phyloP scores from a whole-genome alignment of 768 basidiomycete species.

The Phallus indusiatus region DNA sequence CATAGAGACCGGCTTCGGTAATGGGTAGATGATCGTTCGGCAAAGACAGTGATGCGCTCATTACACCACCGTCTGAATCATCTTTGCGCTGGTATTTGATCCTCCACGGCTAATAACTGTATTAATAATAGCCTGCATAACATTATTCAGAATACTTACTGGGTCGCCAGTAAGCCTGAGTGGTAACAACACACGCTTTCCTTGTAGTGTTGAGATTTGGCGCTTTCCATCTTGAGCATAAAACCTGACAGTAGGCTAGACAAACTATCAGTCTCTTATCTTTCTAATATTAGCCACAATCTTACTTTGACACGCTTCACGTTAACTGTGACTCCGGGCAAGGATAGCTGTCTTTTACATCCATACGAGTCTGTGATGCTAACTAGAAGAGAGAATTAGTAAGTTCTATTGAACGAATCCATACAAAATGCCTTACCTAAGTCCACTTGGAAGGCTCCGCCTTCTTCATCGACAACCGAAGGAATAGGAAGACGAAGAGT shows the following conservation, averaged over 20 bases:
- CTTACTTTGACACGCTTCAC: slow-evolving; percentile 72
- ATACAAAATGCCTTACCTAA: slow-evolving; percentile 37
- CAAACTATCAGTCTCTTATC: background rate
- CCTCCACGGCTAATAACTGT: slow-evolving; percentile 65
- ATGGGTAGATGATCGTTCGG: slow-evolving; percentile 70
- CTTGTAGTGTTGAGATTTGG: slow-evolving; percentile 59
- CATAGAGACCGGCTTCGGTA: slow-evolving; percentile 66
- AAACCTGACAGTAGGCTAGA: slow-evolving; percentile 79
- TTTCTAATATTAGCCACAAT: background rate
- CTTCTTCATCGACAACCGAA: slow-evolving; percentile 48
- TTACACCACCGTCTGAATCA: slow-evolving; percentile 27
- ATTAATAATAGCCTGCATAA: background rate
- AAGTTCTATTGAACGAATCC: background rate
- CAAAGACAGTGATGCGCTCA: slow-evolving; percentile 36
- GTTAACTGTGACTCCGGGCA: slow-evolving; percentile 74
- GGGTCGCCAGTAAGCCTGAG: slow-evolving; percentile 85
- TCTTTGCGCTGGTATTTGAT: slow-evolving; percentile 59
- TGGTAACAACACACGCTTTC: slow-evolving; percentile 63
- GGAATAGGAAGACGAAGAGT: slow-evolving; percentile 62
- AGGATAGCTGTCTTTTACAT: slow-evolving; percentile 68
- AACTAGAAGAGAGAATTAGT: slow-evolving; percentile 33
- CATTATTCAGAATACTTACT: slow-evolving; percentile 34
- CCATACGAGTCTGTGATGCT: slow-evolving; percentile 84
- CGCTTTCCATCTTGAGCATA: slow-evolving; percentile 57
- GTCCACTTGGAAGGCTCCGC: slow-evolving; percentile 73